phyloP scores from a whole-genome alignment of 116 monocot genomes.

The Phalaenopsis hybrid region DNA sequence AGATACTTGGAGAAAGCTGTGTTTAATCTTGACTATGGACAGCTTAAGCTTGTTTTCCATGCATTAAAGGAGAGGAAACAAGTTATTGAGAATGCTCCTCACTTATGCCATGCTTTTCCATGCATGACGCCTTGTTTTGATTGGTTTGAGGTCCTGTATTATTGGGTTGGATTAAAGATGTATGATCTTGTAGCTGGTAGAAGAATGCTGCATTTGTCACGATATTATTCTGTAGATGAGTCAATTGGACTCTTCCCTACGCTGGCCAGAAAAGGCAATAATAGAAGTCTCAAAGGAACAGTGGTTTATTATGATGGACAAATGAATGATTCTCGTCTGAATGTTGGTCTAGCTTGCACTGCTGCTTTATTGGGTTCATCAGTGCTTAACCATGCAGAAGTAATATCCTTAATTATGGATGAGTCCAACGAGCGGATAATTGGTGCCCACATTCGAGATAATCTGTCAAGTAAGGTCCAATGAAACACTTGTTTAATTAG shows the following conservation, averaged over 20 bases:
- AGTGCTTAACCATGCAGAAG: conserved; percentile 93
- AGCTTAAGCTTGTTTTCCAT: conserved; percentile 97
- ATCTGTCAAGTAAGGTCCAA: conserved; percentile 65
- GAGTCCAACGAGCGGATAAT: conserved; percentile 55
- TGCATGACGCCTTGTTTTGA: conserved; percentile 99
- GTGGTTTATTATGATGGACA: conserved; percentile 99
- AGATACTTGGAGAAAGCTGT: conserved; percentile 95
- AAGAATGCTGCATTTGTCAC: conserved; percentile 82
- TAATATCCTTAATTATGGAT: conserved; percentile 73
- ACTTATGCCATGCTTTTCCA: conserved; percentile 80
- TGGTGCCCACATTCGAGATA: conserved; percentile 76
- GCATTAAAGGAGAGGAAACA: conserved; percentile 91
- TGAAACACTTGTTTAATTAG: neutral
- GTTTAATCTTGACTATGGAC: conserved; percentile 94
- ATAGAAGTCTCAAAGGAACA: conserved; percentile 80
- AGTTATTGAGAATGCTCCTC: conserved; percentile 94
- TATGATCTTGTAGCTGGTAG: conserved; percentile 94
- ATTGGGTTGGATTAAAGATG: conserved; percentile 80
- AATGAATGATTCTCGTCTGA: conserved; percentile 94
- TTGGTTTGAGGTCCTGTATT: conserved; percentile 89
- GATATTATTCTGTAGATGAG: conserved; percentile 86
- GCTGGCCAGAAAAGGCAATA: conserved; percentile 61
- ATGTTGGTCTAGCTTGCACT: conserved; percentile 93
- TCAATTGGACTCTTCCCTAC: conserved; percentile 92
- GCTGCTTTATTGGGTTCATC: conserved; percentile 84